phyloP scores from a whole-genome alignment of 192 early-diverging fungal species.

The Radiomyces spectabilis region DNA sequence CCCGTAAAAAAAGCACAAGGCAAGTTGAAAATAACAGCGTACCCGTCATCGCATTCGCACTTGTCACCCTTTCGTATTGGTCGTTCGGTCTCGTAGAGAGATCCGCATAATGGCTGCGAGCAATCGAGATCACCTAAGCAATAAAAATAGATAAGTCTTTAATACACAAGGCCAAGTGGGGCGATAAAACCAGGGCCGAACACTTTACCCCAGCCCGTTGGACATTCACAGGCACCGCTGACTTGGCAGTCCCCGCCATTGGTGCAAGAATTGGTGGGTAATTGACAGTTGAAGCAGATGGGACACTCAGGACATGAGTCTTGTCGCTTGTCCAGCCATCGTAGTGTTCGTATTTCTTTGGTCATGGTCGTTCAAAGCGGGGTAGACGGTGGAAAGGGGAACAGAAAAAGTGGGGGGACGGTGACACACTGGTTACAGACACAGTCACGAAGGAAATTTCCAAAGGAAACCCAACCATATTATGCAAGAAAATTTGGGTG shows the following conservation, averaged over 20 bases:
- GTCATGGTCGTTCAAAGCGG: too few species aligned
- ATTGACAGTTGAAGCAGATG: conserved; percentile 26
- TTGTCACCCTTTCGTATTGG: conserved; percentile 8
- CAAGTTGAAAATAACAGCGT: neutral
- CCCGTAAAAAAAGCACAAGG: too few species aligned
- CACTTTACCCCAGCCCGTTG: conserved; percentile 46
- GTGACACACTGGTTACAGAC: too few species aligned
- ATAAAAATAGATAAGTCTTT: neutral
- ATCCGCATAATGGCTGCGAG: conserved; percentile 20
- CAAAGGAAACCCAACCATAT: too few species aligned
- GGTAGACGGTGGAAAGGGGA: neutral
- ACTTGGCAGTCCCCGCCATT: conserved; percentile 37
- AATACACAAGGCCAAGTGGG: neutral
- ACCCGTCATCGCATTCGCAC: conserved; percentile 26
- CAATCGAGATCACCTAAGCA: conserved; percentile 21
- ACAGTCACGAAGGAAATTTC: too few species aligned
- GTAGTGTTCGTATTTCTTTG: too few species aligned
- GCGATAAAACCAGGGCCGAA: neutral
- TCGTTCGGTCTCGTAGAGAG: conserved; percentile 12
- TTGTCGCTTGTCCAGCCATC: neutral
- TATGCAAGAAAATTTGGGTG: too few species aligned
- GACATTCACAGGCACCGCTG: conserved; percentile 56
- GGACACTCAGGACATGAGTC: conserved; percentile 12
- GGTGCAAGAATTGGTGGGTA: conserved; percentile 12
- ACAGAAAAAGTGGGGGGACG: neutral